Conservation (phyloP, 768 basidiomycete genomes). For the Sporobolomyces roseus region DNA sequence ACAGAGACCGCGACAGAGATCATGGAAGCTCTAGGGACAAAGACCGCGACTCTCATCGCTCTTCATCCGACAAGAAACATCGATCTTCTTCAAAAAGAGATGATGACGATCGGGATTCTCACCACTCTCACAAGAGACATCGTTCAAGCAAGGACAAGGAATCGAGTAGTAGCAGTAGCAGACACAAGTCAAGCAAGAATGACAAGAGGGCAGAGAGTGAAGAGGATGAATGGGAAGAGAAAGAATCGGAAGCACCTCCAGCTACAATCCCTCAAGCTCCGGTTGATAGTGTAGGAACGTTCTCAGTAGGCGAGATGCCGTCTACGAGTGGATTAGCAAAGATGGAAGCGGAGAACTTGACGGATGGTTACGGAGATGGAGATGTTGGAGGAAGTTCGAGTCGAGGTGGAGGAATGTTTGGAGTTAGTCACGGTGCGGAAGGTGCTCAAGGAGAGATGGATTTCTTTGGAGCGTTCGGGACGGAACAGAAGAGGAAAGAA, state of each 20-base stretch:
- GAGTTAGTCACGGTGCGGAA: constrained; percentile 49
- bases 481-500: constrained; percentile 64
- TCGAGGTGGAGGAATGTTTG: constrained; percentile 28
- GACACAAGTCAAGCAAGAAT: constrained; percentile 43
- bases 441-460: constrained; percentile 59
- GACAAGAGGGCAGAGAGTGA: constrained; percentile 49
- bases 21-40: background rate
- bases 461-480: constrained; percentile 85
- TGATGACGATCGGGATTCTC: background rate
- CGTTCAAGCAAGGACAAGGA: constrained; percentile 30
- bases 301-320: constrained; percentile 20
- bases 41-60: background rate
- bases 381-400: constrained; percentile 29
- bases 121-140: constrained; percentile 7
- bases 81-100: constrained; percentile 19
- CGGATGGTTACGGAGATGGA: constrained; percentile 48
- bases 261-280: constrained; percentile 55
- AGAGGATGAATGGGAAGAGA: constrained; percentile 75
- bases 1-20: background rate
- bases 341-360: constrained; percentile 40
- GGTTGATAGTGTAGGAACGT: constrained; percentile 48
- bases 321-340: background rate
- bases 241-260: constrained; percentile 74
- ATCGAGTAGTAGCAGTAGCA: constrained; percentile 14
- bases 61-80: background rate